A percentile compares a stretch with the other conserved stretches of the same genome.
phyloP scores from a whole-genome alignment of 2,329 filamentous ascomycete species.

The Fonsecaea monophora region DNA sequence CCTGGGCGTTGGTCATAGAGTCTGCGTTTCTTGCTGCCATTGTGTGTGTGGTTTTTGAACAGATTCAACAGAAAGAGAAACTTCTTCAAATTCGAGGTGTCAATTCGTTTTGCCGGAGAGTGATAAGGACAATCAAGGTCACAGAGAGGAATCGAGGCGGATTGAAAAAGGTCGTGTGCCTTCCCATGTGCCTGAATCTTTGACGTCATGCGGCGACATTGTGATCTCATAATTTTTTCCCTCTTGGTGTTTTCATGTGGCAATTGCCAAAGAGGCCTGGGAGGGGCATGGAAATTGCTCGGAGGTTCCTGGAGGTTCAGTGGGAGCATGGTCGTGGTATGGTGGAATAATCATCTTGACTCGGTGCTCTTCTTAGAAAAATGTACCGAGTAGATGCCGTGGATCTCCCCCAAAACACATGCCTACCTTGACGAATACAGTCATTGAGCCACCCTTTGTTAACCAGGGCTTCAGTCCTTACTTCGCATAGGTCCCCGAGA shows the following conservation, averaged over 20 bases:
- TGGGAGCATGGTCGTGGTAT: neutral
- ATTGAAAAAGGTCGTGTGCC: constrained; percentile 10
- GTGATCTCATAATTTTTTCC: constrained; percentile 18
- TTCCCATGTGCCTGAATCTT: neutral
- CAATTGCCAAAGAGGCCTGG: neutral
- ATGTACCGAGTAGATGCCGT: neutral
- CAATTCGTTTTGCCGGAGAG: neutral
- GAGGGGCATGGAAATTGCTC: neutral
- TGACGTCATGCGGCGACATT: constrained; percentile 19
- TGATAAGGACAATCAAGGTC: neutral
- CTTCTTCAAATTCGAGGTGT: neutral
- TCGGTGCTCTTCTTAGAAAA: neutral
- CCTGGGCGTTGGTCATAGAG: constrained; percentile 60
- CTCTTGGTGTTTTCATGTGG: neutral
- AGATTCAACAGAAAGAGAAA: neutral
- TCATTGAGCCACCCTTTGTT: neutral
- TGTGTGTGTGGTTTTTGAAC: constrained; percentile 12
- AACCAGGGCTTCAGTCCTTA: neutral
- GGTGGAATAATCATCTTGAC: neutral
- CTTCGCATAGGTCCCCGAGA: no score
- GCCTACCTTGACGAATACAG: neutral
- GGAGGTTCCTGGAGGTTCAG: neutral
- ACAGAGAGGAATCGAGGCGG: neutral
- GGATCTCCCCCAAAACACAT: neutral
- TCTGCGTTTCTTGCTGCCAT: constrained; percentile 61